Evolutionary conservation across 2,329 filamentous ascomycete genomes (phyloP).

Genomic region (Xylariaceae sp.): DNA sequence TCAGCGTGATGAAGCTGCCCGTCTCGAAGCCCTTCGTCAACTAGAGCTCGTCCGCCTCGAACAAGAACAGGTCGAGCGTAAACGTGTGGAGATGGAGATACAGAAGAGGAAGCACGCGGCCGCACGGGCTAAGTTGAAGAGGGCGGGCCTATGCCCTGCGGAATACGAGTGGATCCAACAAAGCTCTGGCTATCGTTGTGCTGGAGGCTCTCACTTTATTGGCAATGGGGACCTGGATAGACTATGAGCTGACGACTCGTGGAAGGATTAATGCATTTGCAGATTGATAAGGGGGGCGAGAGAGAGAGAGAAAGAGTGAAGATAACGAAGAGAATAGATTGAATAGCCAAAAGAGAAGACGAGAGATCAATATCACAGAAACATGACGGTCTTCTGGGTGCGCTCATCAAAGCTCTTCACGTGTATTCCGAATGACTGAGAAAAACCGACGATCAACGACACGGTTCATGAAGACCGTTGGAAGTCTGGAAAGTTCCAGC

Average conservation of each 20-base stretch:
- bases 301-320: neutral
- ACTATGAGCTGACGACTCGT: constrained; percentile 4
- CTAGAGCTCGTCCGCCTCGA: constrained; percentile 13
- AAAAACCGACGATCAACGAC: neutral
- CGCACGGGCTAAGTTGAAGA: constrained; percentile 43
- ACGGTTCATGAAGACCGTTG: too few species aligned
- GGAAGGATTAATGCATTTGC: neutral
- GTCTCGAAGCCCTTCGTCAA: constrained; percentile 17
- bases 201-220: constrained; percentile 23
- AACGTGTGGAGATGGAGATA: constrained; percentile 34
- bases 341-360: neutral
- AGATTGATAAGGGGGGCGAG: neutral
- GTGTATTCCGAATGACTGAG: neutral
- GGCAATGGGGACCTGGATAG: constrained; percentile 6
- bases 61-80: constrained; percentile 13
- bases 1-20: constrained; percentile 33
- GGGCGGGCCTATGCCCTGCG: constrained; percentile 49
- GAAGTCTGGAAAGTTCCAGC: too few species aligned
- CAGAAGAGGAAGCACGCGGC: constrained; percentile 36
- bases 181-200: constrained; percentile 20
- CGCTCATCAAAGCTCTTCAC: neutral
- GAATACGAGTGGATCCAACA: constrained; percentile 41
- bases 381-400: neutral
- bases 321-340: neutral
- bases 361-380: neutral